These are phyloP conservation scores for Sarcomyxa edulis DNA, from an alignment of 768 basidiomycete genomes.

Conservation along the genomic window DNA sequence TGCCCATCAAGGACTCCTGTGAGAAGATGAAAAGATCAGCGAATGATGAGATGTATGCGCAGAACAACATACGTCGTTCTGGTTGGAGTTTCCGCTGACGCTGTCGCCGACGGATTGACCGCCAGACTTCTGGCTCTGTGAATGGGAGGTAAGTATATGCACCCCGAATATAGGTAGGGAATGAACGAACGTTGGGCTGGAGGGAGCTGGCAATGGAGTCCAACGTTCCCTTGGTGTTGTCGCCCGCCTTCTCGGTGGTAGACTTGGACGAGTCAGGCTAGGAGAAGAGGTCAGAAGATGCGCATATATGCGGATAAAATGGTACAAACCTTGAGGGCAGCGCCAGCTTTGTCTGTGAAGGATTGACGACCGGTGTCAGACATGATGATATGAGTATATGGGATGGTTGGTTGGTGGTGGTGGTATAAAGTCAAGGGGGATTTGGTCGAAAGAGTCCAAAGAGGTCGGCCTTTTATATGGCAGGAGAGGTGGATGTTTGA, in stretches of 20 bases:
- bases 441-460: too few relatives aligned
- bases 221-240: conserved; percentile 39
- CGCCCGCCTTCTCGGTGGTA: conserved; percentile 44
- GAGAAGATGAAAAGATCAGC: not conserved
- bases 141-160: not conserved
- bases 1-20: conserved; percentile 37
- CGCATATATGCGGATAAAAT: not conserved
- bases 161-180: not conserved
- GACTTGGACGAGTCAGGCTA: conserved; percentile 61
- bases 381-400: conserved; percentile 26
- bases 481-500: too few relatives aligned
- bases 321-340: conserved; percentile 42
- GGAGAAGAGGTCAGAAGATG: not conserved
- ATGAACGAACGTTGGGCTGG: conserved; percentile 39
- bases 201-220: conserved; percentile 44
- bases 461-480: too few relatives aligned
- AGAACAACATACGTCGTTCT: conserved; percentile 28
- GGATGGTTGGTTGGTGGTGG: too few relatives aligned
- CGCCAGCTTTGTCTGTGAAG: conserved; percentile 49
- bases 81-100: conserved; percentile 41
- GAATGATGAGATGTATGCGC: not conserved
- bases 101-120: conserved; percentile 45
- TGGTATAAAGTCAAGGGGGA: too few relatives aligned
- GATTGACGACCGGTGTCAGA: conserved; percentile 54
- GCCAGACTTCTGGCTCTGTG: conserved; percentile 47